Evolutionary conservation across 2,329 filamentous ascomycete genomes (phyloP).

Genomic region (Pseudocercospora crystallina): DNA sequence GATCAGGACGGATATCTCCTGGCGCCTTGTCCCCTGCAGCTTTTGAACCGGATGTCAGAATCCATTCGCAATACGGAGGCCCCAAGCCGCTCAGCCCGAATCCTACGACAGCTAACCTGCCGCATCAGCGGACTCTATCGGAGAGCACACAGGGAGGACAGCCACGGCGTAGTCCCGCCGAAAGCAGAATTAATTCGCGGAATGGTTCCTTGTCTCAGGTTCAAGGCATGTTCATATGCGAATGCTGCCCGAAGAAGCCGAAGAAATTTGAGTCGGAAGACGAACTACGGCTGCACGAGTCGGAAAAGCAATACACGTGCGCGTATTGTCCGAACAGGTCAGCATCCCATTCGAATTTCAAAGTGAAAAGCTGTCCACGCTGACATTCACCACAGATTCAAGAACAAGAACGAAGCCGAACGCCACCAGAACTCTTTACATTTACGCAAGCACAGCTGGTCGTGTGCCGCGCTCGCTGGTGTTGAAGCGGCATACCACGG

Average conservation of each 20-base stretch:
- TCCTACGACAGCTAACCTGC: slow-evolving; percentile 40
- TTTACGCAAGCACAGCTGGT: slow-evolving; percentile 91
- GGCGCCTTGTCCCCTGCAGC: slow-evolving; percentile 57
- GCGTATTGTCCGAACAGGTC: slow-evolving; percentile 81
- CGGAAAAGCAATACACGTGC: slow-evolving; percentile 96
- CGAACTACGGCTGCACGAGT: slow-evolving; percentile 78
- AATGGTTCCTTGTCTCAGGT: slow-evolving; percentile 54
- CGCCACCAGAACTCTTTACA: slow-evolving; percentile 95
- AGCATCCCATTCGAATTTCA: neutral
- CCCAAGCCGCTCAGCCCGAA: slow-evolving; percentile 47
- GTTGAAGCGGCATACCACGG: slow-evolving; percentile 83
- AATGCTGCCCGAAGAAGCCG: slow-evolving; percentile 95
- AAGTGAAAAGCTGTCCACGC: neutral
- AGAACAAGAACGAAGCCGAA: slow-evolving; percentile 98
- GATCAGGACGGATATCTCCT: slow-evolving; percentile 62
- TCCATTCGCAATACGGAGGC: slow-evolving; percentile 56
- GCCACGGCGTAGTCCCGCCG: slow-evolving; percentile 48
- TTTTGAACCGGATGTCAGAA: slow-evolving; percentile 54
- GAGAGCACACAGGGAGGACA: slow-evolving; percentile 39
- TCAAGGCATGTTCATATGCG: slow-evolving; percentile 70
- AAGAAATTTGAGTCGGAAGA: slow-evolving; percentile 88
- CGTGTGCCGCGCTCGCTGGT: slow-evolving; percentile 77
- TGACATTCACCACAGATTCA: slow-evolving; percentile 57
- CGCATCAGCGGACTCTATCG: slow-evolving; percentile 42
- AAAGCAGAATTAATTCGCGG: slow-evolving; percentile 46